These are phyloP conservation scores for Rhizoctonia solani DNA, from an alignment of 1,284 basidiomycete species.

Conservation along the genomic window DNA sequence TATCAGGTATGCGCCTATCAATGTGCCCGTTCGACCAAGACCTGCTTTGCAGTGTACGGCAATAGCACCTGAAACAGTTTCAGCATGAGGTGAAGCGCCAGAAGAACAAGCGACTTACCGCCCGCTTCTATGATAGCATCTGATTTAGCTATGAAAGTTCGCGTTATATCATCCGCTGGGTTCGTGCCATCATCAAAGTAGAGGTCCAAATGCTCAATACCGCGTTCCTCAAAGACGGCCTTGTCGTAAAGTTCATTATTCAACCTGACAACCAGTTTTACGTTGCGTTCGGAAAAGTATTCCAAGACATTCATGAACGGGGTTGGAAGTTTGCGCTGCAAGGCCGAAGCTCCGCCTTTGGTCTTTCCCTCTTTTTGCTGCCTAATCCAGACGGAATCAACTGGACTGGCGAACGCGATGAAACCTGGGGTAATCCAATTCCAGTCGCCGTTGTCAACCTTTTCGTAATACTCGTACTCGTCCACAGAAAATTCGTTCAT, in stretches of 20 bases:
- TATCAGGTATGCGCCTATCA: constrained; percentile 96
- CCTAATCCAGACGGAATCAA: constrained; percentile 67
- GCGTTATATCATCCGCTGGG: constrained; percentile 91
- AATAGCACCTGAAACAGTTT: constrained; percentile 48
- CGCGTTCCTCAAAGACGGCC: constrained; percentile 78
- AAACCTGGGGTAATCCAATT: constrained; percentile 94
- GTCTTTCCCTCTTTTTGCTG: constrained; percentile 43
- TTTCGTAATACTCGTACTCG: constrained; percentile 93
- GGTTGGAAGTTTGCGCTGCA: constrained; percentile 74
- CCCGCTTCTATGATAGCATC: constrained; percentile 78
- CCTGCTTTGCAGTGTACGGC: constrained; percentile 77
- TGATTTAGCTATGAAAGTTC: constrained; percentile 84
- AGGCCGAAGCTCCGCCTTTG: constrained; percentile 50
- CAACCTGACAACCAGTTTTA: constrained; percentile 91
- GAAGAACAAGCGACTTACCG: constrained; percentile 56
- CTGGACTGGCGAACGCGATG: constrained; percentile 95
- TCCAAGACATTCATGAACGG: constrained; percentile 88
- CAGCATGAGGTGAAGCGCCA: constrained; percentile 34
- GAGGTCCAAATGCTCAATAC: constrained; percentile 88
- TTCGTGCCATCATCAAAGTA: constrained; percentile 99
- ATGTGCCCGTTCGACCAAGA: constrained; percentile 88
- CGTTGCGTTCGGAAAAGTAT: constrained; percentile 84
- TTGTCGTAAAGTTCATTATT: constrained; percentile 96
- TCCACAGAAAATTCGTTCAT: constrained; percentile 89
- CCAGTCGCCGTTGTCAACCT: constrained; percentile 96